Evolutionary conservation across 1,139 yeast species (phyloP).

Genomic region (Saccharomycopsis hybrid): DNA sequence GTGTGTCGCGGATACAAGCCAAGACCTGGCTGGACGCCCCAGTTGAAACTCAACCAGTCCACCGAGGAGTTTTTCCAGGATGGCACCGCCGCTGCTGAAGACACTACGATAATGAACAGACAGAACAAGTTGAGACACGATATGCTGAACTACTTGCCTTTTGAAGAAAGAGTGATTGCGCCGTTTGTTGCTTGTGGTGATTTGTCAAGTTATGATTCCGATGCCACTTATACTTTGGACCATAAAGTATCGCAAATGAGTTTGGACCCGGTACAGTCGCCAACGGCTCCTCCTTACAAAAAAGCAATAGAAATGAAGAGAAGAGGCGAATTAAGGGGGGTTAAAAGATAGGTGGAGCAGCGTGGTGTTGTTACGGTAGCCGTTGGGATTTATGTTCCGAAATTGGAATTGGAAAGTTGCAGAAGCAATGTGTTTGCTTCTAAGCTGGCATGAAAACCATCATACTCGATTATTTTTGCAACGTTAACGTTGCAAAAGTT

Average conservation of each 20-base stretch:
- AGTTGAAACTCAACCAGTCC: slow-evolving; percentile 47
- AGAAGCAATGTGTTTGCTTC: background rate
- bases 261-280: slow-evolving; percentile 86
- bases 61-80: slow-evolving; percentile 79
- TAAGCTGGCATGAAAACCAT: too few relatives aligned
- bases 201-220: slow-evolving; percentile 78
- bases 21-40: slow-evolving; percentile 74
- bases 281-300: slow-evolving; percentile 96
- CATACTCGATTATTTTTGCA: too few relatives aligned
- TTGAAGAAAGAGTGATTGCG: slow-evolving; percentile 68
- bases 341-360: background rate
- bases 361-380: too few relatives aligned
- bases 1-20: slow-evolving; percentile 88
- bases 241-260: slow-evolving; percentile 33
- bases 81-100: slow-evolving; percentile 41
- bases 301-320: slow-evolving; percentile 84
- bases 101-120: slow-evolving; percentile 31
- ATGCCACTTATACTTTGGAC: slow-evolving; percentile 68
- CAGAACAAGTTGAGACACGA: slow-evolving; percentile 29
- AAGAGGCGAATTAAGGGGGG: slow-evolving; percentile 41
- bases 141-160: slow-evolving; percentile 35
- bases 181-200: slow-evolving; percentile 95
- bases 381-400: too few relatives aligned
- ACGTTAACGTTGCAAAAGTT: too few relatives aligned
- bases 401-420: background rate